A percentile compares a stretch with the other conserved stretches of the same genome.
Conservation (phyloP, 495 filamentous ascomycete species). For the Neurospora hispaniola region DNA sequence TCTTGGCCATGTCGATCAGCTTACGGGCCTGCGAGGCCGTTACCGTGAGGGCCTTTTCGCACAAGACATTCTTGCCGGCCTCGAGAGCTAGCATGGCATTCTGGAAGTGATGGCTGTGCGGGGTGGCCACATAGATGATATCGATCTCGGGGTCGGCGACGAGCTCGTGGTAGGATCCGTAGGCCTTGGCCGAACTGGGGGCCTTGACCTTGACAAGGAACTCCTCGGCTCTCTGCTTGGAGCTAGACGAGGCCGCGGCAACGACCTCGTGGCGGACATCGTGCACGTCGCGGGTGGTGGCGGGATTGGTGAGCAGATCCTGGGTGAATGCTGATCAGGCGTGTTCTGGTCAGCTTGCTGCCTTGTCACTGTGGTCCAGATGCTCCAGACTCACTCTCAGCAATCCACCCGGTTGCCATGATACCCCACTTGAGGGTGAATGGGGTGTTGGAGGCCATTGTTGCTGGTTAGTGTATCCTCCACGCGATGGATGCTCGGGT, state of each 20-base stretch:
- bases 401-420: conserved; percentile 74
- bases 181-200: conserved; percentile 57
- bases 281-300: conserved; percentile 48
- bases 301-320: conserved; percentile 74
- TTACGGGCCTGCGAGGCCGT: conserved; percentile 73
- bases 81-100: conserved; percentile 73
- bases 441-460: conserved; percentile 36
- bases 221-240: conserved; percentile 50
- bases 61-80: conserved; percentile 81
- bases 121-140: conserved; percentile 87
- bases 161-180: conserved; percentile 72
- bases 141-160: conserved; percentile 69
- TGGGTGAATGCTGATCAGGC: conserved; percentile 54
- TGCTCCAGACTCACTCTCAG: conserved; percentile 43
- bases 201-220: conserved; percentile 62
- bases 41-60: conserved; percentile 89
- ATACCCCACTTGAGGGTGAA: conserved; percentile 70
- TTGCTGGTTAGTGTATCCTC: neutral
- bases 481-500: neutral
- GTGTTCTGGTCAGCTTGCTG: conserved; percentile 1
- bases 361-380: neutral
- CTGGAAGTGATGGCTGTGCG: conserved; percentile 92
- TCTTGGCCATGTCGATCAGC: conserved; percentile 59
- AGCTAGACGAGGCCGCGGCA: conserved; percentile 75
- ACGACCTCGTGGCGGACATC: conserved; percentile 71